Conservation (phyloP, 2,329 filamentous ascomycete genomes). For the Ampelomyces quisqualis region DNA sequence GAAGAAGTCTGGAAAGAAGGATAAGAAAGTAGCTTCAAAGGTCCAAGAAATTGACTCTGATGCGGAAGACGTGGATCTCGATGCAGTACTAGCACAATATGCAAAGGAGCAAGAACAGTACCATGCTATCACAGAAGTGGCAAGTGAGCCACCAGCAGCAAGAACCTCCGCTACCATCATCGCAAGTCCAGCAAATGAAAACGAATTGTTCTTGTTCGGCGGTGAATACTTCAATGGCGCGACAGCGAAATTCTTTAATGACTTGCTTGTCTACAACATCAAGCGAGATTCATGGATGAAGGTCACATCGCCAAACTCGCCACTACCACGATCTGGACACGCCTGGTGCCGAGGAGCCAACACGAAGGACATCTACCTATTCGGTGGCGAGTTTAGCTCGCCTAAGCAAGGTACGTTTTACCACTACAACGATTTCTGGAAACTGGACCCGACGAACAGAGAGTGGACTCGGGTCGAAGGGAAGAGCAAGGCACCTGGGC, state of each 20-base stretch:
- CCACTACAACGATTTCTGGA: constrained; percentile 99
- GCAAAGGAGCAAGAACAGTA: constrained; percentile 89
- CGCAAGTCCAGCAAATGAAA: constrained; percentile 80
- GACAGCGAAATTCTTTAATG: constrained; percentile 70
- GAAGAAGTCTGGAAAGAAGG: constrained; percentile 72
- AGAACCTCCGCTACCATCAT: constrained; percentile 79
- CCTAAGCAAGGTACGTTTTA: constrained; percentile 98
- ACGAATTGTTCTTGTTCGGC: constrained; percentile 87
- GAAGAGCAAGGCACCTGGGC: constrained; percentile 74
- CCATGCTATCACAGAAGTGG: constrained; percentile 84
- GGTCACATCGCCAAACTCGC: constrained; percentile 87
- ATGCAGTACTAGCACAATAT: constrained; percentile 90
- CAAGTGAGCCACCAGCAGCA: constrained; percentile 70
- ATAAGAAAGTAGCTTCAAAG: constrained; percentile 77
- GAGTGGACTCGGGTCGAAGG: constrained; percentile 91
- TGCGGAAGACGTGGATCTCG: constrained; percentile 87
- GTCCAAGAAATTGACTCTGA: constrained; percentile 78
- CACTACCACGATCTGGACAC: constrained; percentile 86
- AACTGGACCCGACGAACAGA: constrained; percentile 75
- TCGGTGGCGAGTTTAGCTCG: constrained; percentile 93
- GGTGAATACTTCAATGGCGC: constrained; percentile 96
- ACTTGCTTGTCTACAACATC: constrained; percentile 69
- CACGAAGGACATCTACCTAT: constrained; percentile 81
- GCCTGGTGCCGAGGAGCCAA: constrained; percentile 92
- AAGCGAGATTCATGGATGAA: constrained; percentile 87